Conservation (phyloP, 2,329 filamentous ascomycete species). For the Claviceps humidiphila region DNA sequence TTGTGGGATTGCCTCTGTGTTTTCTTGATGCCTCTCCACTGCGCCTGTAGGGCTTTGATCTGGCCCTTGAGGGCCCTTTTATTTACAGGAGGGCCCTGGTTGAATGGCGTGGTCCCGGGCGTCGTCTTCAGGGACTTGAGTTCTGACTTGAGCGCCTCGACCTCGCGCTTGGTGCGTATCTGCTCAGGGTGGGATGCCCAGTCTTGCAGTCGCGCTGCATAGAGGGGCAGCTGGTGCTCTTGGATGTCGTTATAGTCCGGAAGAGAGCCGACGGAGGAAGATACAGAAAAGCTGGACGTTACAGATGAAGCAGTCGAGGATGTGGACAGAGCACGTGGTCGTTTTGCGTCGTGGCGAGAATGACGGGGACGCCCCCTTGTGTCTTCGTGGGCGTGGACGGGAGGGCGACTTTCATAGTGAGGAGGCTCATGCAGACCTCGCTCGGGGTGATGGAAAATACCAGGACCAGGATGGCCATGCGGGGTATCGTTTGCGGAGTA, state of each 20-base stretch:
- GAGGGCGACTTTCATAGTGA: neutral
- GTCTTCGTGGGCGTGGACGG: constrained; percentile 6
- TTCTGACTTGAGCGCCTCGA: constrained; percentile 28
- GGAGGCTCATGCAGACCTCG: neutral
- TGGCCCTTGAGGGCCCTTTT: constrained; percentile 26
- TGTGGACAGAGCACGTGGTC: constrained; percentile 18
- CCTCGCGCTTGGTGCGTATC: constrained; percentile 31
- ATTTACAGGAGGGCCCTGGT: constrained; percentile 5
- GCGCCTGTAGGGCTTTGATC: constrained; percentile 29
- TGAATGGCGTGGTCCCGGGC: neutral
- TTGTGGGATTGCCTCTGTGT: constrained; percentile 18
- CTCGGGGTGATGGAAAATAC: constrained; percentile 7
- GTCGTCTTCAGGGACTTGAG: constrained; percentile 26
- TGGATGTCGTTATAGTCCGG: constrained; percentile 38
- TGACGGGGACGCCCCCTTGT: neutral
- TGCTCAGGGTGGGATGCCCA: constrained; percentile 39
- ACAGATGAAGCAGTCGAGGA: constrained; percentile 21
- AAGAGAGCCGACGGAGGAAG: constrained; percentile 35
- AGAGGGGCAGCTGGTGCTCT: constrained; percentile 34
- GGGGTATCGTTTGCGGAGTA: neutral
- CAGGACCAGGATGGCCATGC: neutral
- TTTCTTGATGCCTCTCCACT: constrained; percentile 26
- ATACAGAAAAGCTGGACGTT: constrained; percentile 20
- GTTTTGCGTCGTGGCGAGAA: constrained; percentile 3
- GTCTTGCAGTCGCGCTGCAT: constrained; percentile 27